These are phyloP conservation scores for Purpureocillium takamizusanense DNA, from an alignment of 2,329 filamentous ascomycete genomes.

Conservation along the genomic window DNA sequence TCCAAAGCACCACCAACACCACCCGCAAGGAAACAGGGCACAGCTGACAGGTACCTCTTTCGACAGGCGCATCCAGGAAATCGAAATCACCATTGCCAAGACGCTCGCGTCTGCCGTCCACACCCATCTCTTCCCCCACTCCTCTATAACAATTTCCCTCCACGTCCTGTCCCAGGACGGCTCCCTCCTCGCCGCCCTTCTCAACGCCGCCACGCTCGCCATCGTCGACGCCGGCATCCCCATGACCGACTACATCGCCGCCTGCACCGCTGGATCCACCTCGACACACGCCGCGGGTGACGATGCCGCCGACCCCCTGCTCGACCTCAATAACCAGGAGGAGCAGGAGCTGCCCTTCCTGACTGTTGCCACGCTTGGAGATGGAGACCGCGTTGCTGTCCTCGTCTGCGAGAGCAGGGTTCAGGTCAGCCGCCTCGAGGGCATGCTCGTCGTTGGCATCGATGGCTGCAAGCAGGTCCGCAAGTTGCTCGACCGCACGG, in stretches of 20 bases:
- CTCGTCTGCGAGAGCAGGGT: conserved; percentile 82
- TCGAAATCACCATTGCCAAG: conserved; percentile 68
- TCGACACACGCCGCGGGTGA: conserved; percentile 56
- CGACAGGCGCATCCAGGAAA: conserved; percentile 65
- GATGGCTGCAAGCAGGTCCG: conserved; percentile 86
- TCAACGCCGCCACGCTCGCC: conserved; percentile 87
- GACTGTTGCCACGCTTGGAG: conserved; percentile 74
- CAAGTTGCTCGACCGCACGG: conserved; percentile 69
- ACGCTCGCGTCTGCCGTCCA: conserved; percentile 73
- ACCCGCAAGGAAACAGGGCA: neutral
- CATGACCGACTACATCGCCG: conserved; percentile 85
- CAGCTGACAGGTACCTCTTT: neutral
- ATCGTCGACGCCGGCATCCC: conserved; percentile 92
- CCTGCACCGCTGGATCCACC: conserved; percentile 78
- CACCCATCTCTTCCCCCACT: conserved; percentile 82
- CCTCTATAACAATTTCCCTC: conserved; percentile 71
- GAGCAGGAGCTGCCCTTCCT: conserved; percentile 84
- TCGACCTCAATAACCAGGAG: conserved; percentile 72
- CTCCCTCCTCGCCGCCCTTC: conserved; percentile 75
- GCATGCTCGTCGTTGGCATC: conserved; percentile 85
- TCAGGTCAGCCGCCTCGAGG: conserved; percentile 73
- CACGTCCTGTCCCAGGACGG: conserved; percentile 88
- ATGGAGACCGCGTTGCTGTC: conserved; percentile 65
- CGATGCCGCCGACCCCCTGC: conserved; percentile 63
- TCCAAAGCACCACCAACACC: neutral